Percentiles rank a stretch among this genome's conserved stretches.
Conservation (phyloP, 495 filamentous ascomycete species). For the Pyrenula massariospora region DNA sequence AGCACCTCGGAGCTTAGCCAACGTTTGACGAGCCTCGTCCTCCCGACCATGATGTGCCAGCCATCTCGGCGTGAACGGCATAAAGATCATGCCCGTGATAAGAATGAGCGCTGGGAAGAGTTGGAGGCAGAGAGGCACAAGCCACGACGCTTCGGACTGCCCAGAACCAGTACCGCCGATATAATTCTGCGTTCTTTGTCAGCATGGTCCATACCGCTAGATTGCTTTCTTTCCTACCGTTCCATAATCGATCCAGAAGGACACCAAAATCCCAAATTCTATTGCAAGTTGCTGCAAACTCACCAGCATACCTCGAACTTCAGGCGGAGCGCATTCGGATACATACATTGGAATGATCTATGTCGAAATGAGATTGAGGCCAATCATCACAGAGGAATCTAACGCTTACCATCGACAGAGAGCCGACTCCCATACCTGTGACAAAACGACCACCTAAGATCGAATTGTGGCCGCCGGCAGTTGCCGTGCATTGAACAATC, state of each 20-base stretch:
- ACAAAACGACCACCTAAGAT: conserved; percentile 69
- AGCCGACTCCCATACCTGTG: conserved; percentile 36
- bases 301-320: conserved; percentile 60
- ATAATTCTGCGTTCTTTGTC: conserved; percentile 33
- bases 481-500: conserved; percentile 57
- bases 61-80: conserved; percentile 79
- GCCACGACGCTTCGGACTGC: conserved; percentile 62
- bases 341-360: conserved; percentile 59
- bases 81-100: conserved; percentile 61
- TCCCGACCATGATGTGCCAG: conserved; percentile 63
- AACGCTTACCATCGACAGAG: conserved; percentile 25
- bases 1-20: conserved; percentile 51
- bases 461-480: conserved; percentile 38
- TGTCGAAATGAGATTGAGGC: conserved; percentile 25
- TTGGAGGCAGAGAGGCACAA: conserved; percentile 52
- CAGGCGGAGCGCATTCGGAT: conserved; percentile 32
- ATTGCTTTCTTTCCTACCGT: conserved; percentile 10
- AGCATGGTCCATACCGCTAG: conserved; percentile 28
- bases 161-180: conserved; percentile 55
- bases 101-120: conserved; percentile 48
- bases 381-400: conserved; percentile 22
- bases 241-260: conserved; percentile 72
- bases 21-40: conserved; percentile 53
- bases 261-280: conserved; percentile 71
- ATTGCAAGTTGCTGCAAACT: conserved; percentile 73